phyloP scores from a whole-genome alignment of 2,329 filamentous ascomycete species.

The Monilinia laxa region DNA sequence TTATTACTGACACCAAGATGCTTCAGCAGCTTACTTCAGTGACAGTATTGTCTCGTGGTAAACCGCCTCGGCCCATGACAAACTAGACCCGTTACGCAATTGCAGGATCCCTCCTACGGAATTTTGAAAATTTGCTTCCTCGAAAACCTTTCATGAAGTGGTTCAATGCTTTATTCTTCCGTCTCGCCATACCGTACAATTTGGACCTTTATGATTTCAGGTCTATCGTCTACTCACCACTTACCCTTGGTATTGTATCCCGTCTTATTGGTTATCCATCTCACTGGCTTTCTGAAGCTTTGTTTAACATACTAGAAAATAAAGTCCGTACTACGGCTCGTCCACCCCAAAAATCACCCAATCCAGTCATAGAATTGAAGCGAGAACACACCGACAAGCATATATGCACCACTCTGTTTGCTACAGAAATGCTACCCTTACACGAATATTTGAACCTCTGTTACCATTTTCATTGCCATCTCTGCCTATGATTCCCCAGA shows the following conservation, averaged over 20 bases:
- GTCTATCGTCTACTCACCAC: slow-evolving; percentile 17
- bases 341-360: slow-evolving; percentile 11
- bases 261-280: slow-evolving; percentile 29
- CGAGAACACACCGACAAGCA: slow-evolving; percentile 16
- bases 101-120: neutral
- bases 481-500: neutral
- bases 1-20: slow-evolving; percentile 21
- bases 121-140: slow-evolving; percentile 14
- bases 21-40: slow-evolving; percentile 21
- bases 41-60: neutral
- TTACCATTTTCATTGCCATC: slow-evolving; percentile 23
- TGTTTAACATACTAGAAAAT: slow-evolving; percentile 26
- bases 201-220: neutral
- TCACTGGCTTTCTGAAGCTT: slow-evolving; percentile 29
- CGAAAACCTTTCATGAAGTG: slow-evolving; percentile 24
- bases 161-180: slow-evolving; percentile 27
- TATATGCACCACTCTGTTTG: slow-evolving; percentile 25
- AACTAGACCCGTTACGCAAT: neutral
- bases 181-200: slow-evolving; percentile 22
- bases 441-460: slow-evolving; percentile 24
- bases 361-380: neutral
- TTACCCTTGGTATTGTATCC: slow-evolving; percentile 24
- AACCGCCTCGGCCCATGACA: neutral
- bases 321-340: slow-evolving; percentile 24
- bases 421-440: slow-evolving; percentile 23